Evolutionary conservation across 1,284 basidiomycete species (phyloP).

Genomic region (Fistulina hepatica): DNA sequence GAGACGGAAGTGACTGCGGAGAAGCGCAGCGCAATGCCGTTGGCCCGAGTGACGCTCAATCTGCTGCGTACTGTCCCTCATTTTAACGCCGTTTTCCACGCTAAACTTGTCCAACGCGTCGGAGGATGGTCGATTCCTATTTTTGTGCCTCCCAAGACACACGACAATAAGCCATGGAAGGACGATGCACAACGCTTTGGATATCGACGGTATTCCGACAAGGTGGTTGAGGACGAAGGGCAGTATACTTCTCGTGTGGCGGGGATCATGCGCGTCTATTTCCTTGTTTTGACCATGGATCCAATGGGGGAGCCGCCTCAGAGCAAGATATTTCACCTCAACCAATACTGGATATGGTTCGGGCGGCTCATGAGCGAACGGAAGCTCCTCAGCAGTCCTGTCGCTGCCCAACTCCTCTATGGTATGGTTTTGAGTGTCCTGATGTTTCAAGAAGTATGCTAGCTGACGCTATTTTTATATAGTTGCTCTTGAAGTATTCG

Average conservation of each 20-base stretch:
- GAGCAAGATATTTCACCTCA: slow-evolving; percentile 44
- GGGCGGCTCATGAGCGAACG: slow-evolving; percentile 44
- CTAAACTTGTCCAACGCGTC: slow-evolving; percentile 71
- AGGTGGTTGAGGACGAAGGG: slow-evolving; percentile 26
- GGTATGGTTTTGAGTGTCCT: slow-evolving; percentile 35
- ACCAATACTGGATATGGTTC: slow-evolving; percentile 61
- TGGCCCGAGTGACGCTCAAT: slow-evolving; percentile 68
- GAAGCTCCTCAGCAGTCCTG: slow-evolving; percentile 39
- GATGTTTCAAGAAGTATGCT: too few species aligned
- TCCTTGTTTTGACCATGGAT: slow-evolving; percentile 53
- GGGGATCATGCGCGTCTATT: slow-evolving; percentile 84
- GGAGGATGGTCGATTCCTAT: slow-evolving; percentile 63
- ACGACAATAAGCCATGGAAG: slow-evolving; percentile 35
- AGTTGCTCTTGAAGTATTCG: slow-evolving; percentile 69
- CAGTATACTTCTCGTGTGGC: slow-evolving; percentile 71
- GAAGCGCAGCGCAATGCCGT: slow-evolving; percentile 73
- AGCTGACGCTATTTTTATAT: too few species aligned
- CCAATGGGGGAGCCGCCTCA: slow-evolving; percentile 30
- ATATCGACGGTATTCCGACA: slow-evolving; percentile 38
- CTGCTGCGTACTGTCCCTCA: slow-evolving; percentile 49
- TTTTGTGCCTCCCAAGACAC: slow-evolving; percentile 37
- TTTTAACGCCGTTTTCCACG: slow-evolving; percentile 73
- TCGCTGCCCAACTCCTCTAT: slow-evolving; percentile 53
- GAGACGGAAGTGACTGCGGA: slow-evolving; percentile 91
- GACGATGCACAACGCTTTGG: slow-evolving; percentile 55